These are phyloP conservation scores for Protomyces lactucae-debilis DNA, from an alignment of 1,139 yeast genomes.

Conservation along the genomic window DNA sequence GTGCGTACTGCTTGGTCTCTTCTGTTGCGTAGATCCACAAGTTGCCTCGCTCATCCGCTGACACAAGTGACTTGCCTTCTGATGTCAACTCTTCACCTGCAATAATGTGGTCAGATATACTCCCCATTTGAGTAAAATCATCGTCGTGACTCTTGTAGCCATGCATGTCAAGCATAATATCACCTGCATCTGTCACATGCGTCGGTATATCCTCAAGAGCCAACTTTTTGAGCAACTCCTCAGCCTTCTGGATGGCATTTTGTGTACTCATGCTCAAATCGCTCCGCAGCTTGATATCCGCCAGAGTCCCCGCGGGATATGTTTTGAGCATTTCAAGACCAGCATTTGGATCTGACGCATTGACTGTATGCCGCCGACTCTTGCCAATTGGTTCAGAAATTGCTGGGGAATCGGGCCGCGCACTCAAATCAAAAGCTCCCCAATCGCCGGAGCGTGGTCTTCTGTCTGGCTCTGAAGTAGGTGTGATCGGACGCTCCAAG, in stretches of 20 bases:
- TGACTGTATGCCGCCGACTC: slow-evolving; percentile 17
- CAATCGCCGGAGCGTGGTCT: slow-evolving; percentile 22
- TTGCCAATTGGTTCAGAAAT: background rate
- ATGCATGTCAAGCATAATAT: slow-evolving; percentile 85
- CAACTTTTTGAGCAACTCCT: slow-evolving; percentile 62
- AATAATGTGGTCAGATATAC: slow-evolving; percentile 54
- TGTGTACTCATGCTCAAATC: slow-evolving; percentile 39
- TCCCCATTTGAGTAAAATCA: slow-evolving; percentile 44
- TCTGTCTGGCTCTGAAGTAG: background rate
- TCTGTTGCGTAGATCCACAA: slow-evolving; percentile 55
- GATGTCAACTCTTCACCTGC: slow-evolving; percentile 60
- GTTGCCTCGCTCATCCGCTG: slow-evolving; percentile 67
- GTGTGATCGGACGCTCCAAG: slow-evolving; percentile 2
- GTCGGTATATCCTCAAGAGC: slow-evolving; percentile 76
- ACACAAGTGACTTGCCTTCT: slow-evolving; percentile 45
- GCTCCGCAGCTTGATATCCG: slow-evolving; percentile 11
- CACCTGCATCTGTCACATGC: slow-evolving; percentile 83
- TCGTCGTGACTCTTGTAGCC: slow-evolving; percentile 60
- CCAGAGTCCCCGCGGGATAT: slow-evolving; percentile 8
- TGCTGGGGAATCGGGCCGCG: background rate
- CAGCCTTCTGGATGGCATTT: slow-evolving; percentile 57
- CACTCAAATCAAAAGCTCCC: slow-evolving; percentile 4
- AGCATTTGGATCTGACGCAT: background rate
- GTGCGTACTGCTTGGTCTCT: slow-evolving; percentile 34
- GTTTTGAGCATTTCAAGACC: slow-evolving; percentile 27